Evolutionary conservation across 2,329 filamentous ascomycete genomes (phyloP).

Genomic region (Neoarthrinium moseri): DNA sequence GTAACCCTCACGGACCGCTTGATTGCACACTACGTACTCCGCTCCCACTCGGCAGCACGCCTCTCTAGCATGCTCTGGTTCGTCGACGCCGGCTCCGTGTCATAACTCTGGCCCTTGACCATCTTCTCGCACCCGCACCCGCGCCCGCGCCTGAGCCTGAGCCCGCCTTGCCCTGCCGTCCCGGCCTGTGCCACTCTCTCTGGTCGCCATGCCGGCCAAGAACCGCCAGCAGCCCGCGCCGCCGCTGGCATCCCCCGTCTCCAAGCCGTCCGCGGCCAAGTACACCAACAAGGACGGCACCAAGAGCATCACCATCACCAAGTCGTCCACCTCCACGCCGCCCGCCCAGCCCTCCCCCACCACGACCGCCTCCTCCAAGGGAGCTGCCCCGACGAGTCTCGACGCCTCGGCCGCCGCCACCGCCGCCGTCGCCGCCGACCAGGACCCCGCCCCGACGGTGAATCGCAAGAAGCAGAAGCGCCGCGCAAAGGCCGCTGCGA

Average conservation of each 20-base stretch:
- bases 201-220: slow-evolving; percentile 49
- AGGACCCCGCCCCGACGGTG: slow-evolving; percentile 48
- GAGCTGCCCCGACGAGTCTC: slow-evolving; percentile 30
- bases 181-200: slow-evolving; percentile 19
- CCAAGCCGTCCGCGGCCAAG: slow-evolving; percentile 51
- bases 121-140: slow-evolving; percentile 9
- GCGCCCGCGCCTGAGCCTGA: too few relatives aligned
- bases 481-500: slow-evolving; percentile 78
- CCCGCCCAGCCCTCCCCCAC: slow-evolving; percentile 54
- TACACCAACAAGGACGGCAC: slow-evolving; percentile 69
- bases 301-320: slow-evolving; percentile 66
- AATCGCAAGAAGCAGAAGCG: slow-evolving; percentile 97
- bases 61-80: neutral
- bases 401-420: slow-evolving; percentile 26
- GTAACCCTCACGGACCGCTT: too few relatives aligned
- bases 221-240: slow-evolving; percentile 48
- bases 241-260: slow-evolving; percentile 50
- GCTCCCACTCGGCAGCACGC: too few relatives aligned
- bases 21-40: too few relatives aligned
- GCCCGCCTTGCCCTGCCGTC: slow-evolving; percentile 12
- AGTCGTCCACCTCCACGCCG: slow-evolving; percentile 48
- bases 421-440: slow-evolving; percentile 27
- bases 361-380: slow-evolving; percentile 34
- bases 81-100: neutral
- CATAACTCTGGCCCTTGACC: neutral